These are phyloP conservation scores for Rugonectria rugulosa DNA, from an alignment of 2,329 filamentous ascomycete genomes.

Conservation along the genomic window DNA sequence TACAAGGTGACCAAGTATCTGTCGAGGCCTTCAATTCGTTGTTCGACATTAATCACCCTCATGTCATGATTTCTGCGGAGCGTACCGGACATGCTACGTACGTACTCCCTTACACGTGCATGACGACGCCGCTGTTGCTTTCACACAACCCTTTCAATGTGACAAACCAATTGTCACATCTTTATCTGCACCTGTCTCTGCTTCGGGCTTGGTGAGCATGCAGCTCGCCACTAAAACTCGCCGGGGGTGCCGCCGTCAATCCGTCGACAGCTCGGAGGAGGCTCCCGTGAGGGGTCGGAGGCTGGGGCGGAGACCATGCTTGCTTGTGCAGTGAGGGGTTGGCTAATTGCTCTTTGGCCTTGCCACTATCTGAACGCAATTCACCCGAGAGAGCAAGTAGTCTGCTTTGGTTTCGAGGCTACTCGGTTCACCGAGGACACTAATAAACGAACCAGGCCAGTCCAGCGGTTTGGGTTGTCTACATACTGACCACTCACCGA, in stretches of 20 bases:
- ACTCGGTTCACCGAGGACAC: background rate
- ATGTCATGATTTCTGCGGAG: background rate
- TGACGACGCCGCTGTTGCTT: background rate
- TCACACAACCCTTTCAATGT: background rate
- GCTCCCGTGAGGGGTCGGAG: conserved; percentile 4
- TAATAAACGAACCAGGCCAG: background rate
- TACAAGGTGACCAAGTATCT: too few species aligned
- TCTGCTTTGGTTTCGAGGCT: background rate
- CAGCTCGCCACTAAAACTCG: conserved; percentile 8
- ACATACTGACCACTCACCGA: background rate
- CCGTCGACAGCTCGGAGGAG: background rate
- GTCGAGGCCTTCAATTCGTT: too few species aligned
- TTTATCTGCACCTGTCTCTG: background rate
- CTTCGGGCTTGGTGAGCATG: conserved; percentile 7
- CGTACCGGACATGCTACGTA: background rate
- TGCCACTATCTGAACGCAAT: conserved; percentile 12
- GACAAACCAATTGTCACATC: background rate
- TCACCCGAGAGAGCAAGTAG: background rate
- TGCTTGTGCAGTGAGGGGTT: conserved; percentile 1
- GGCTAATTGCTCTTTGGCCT: conserved; percentile 1
- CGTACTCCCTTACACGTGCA: background rate
- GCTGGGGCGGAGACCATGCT: background rate
- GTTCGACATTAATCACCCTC: too few species aligned
- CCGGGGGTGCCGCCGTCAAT: background rate
- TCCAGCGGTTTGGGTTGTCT: background rate